Evolutionary conservation across 2,329 filamentous ascomycete species (phyloP).

Genomic region (Fusarium lateritium): DNA sequence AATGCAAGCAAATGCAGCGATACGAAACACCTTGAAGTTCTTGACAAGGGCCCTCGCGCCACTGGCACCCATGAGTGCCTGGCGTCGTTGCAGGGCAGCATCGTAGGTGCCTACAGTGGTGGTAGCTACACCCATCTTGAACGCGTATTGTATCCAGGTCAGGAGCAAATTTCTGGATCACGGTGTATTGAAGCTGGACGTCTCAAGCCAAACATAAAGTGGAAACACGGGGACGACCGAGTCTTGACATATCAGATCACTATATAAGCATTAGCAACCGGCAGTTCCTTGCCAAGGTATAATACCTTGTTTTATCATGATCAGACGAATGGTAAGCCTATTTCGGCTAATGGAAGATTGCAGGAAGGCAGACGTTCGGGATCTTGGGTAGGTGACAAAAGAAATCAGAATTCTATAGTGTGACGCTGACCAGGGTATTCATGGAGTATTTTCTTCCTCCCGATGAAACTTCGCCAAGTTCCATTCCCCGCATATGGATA

Average conservation of each 20-base stretch:
- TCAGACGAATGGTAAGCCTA: not conserved
- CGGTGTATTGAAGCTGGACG: not conserved
- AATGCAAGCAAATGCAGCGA: constrained; percentile 74
- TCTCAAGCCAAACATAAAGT: not conserved
- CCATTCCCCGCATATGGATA: constrained; percentile 14
- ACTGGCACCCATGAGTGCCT: constrained; percentile 67
- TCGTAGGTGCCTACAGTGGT: constrained; percentile 57
- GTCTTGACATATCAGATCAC: constrained; percentile 6
- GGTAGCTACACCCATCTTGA: constrained; percentile 27
- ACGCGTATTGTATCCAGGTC: not conserved
- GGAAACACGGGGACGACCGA: not conserved
- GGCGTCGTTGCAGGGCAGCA: constrained; percentile 66
- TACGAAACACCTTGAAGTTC: constrained; percentile 73
- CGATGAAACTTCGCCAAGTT: not conserved
- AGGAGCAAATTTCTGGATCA: not conserved
- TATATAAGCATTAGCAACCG: constrained; percentile 14
- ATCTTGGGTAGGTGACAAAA: not conserved
- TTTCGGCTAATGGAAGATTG: constrained; percentile 21
- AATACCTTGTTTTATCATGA: constrained; percentile 17
- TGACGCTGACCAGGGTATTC: not conserved
- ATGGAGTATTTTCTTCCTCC: not conserved
- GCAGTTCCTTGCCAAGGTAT: constrained; percentile 11
- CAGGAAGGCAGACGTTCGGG: not conserved
- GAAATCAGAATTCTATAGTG: no score
- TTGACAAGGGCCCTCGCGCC: constrained; percentile 69